Evolutionary conservation across 2,329 filamentous ascomycete species (phyloP).

Genomic region (Hymenoscyphus occultus): DNA sequence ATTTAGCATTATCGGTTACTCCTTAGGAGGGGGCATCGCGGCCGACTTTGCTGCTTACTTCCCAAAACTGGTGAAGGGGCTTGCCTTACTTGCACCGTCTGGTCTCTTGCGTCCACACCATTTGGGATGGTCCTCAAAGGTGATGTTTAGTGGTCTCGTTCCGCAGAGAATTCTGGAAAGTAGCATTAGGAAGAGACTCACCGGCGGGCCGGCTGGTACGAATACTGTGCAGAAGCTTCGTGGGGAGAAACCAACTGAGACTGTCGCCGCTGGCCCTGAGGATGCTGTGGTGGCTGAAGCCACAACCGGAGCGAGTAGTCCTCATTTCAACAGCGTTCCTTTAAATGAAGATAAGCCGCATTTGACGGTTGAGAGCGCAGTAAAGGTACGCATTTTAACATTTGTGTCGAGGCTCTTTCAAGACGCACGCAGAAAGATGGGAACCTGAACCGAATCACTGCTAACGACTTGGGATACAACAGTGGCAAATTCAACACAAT

Average conservation of each 20-base stretch:
- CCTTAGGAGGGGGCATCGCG: constrained; percentile 72
- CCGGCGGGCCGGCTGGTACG: constrained; percentile 2
- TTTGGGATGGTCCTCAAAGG: constrained; percentile 48
- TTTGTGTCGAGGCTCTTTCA: neutral
- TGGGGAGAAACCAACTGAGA: constrained; percentile 7
- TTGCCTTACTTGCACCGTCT: constrained; percentile 76
- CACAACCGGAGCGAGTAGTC: constrained; percentile 18
- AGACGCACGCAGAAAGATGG: neutral
- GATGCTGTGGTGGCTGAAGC: constrained; percentile 20
- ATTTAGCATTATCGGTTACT: constrained; percentile 77
- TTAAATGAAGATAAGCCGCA: constrained; percentile 21
- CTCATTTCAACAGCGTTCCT: constrained; percentile 23
- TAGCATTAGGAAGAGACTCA: constrained; percentile 18
- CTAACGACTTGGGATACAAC: neutral
- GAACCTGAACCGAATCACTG: neutral
- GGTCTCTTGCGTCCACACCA: constrained; percentile 64
- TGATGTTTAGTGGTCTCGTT: constrained; percentile 54
- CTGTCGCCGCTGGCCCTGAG: constrained; percentile 14
- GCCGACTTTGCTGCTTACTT: constrained; percentile 69
- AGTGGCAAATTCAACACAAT: constrained; percentile 56
- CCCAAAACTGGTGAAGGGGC: constrained; percentile 61
- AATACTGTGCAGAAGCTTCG: constrained; percentile 4
- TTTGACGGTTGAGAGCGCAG: constrained; percentile 31
- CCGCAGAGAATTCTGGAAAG: constrained; percentile 45
- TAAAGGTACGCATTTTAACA: constrained; percentile 36